Evolutionary conservation across 257 asterid species (phyloP), one percentile per base, ranked within the genome.

Genomic region (Perilla frutescens): DNA sequence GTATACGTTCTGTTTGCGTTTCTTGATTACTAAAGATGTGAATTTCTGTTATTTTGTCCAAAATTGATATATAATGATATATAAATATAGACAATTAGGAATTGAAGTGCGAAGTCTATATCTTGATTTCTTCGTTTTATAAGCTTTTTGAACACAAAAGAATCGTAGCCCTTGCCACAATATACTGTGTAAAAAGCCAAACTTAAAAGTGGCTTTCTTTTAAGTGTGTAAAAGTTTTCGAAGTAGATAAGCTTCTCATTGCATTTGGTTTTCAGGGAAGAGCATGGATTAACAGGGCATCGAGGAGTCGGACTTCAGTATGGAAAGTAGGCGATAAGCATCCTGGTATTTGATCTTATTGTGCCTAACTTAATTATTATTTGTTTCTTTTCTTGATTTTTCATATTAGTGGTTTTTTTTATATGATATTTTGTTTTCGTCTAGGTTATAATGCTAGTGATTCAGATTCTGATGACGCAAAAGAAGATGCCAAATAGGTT

Each of bases 381-480:
- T 63, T 74, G 51, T 50, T 10, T 60, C 39, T 66, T 39, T 68
- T 14, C 54, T 57, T 66, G 8, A 60, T 34, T 6, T 20, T 8
- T 26, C 10, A 39, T 55, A 58, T 47, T 65, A n/a, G 45, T 66
- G 20, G 6, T 31, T 40, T 49, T 70, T 44, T 60, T 40, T 57
- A 20, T 20, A 29, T 31, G 11, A 0, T 26, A 75, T 64, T 68
- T 54, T 6, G 45, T 78, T 49, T 68, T 77, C 57, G 58, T 54
- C 44, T 73, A 95, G 98, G 98, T 32, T 95, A 89, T 75, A 85
- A 92, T 82, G 93, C 84, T 14, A 92, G 97, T 77, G 99, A 95
- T 77, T 92, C 99, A 8, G 98, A 95, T 87, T 88, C 99, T 1
- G 97, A 84, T 29, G 96, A 88, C 32, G 67, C 40, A 12, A 72